phyloP scores from a whole-genome alignment of 768 basidiomycete species.

The Suillus occidentalis region DNA sequence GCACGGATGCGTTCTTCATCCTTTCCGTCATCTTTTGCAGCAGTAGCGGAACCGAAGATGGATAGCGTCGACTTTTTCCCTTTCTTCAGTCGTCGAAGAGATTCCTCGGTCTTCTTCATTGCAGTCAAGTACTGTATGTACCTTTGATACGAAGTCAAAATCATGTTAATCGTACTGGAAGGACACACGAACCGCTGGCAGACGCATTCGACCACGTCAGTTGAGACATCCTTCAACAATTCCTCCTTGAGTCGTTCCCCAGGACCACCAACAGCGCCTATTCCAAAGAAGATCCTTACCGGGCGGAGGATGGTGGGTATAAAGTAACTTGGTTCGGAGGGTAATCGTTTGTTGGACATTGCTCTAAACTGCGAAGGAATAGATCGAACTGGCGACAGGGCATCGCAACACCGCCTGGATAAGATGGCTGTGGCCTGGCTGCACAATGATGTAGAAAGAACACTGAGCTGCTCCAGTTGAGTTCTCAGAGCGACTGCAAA shows the following conservation, averaged over 20 bases:
- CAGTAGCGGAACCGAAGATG: slow-evolving; percentile 61
- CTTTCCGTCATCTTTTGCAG: slow-evolving; percentile 58
- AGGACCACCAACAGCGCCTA: slow-evolving; percentile 54
- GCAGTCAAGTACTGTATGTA: slow-evolving; percentile 78
- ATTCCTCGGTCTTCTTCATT: slow-evolving; percentile 93
- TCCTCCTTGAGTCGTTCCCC: slow-evolving; percentile 59
- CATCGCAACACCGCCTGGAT: slow-evolving; percentile 79
- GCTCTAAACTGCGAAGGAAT: slow-evolving; percentile 91
- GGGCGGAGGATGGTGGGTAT: slow-evolving; percentile 80
- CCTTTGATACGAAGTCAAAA: slow-evolving; percentile 36
- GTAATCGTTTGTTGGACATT: slow-evolving; percentile 69
- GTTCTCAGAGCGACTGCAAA: slow-evolving; percentile 54
- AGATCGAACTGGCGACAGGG: slow-evolving; percentile 78
- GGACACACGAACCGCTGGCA: slow-evolving; percentile 52
- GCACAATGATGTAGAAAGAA: slow-evolving; percentile 58
- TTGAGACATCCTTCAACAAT: slow-evolving; percentile 49
- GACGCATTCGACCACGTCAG: slow-evolving; percentile 70
- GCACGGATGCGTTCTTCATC: slow-evolving; percentile 87
- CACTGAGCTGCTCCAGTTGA: slow-evolving; percentile 47
- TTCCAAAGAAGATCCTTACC: slow-evolving; percentile 69
- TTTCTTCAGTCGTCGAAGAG: slow-evolving; percentile 82
- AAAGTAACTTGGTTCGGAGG: slow-evolving; percentile 85
- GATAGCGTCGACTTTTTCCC: slow-evolving; percentile 80
- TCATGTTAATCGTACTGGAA: slow-evolving; percentile 1
- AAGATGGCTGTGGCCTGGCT: slow-evolving; percentile 70